Conservation (phyloP, 2,329 filamentous ascomycete species). For the Aspergillus sclerotialis region DNA sequence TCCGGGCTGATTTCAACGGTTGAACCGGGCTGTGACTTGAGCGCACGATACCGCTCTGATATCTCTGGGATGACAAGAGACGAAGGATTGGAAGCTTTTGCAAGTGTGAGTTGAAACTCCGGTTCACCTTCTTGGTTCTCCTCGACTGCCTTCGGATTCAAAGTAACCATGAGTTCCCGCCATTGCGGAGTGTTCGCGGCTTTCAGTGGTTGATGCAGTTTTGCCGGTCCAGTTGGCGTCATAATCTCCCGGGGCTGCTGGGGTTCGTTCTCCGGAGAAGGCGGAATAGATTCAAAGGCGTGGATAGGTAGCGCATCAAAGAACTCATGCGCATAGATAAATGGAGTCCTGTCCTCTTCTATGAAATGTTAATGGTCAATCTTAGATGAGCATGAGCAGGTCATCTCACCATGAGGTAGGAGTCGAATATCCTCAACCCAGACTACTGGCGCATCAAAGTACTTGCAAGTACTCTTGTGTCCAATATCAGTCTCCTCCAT, state of each 20-base stretch:
- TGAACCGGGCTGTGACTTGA: constrained; percentile 61
- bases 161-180: constrained; percentile 74
- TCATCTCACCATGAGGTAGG: constrained; percentile 59
- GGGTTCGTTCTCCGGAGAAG: constrained; percentile 37
- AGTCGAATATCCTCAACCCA: constrained; percentile 88
- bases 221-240: constrained; percentile 43
- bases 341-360: constrained; percentile 68
- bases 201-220: constrained; percentile 35
- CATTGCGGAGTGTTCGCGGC: constrained; percentile 54
- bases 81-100: constrained; percentile 69
- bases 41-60: constrained; percentile 68
- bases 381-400: neutral
- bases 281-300: constrained; percentile 72
- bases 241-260: constrained; percentile 44
- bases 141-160: constrained; percentile 53
- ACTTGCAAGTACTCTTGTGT: constrained; percentile 67
- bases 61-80: constrained; percentile 77
- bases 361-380: neutral
- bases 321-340: constrained; percentile 96
- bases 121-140: constrained; percentile 48
- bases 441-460: constrained; percentile 65
- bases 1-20: constrained; percentile 89
- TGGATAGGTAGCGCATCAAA: constrained; percentile 97
- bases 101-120: constrained; percentile 82
- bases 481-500: constrained; percentile 68